Base-by-base conservation (phyloP, 2,329 filamentous ascomycete genomes). In the Tolypocladium ovalisporum region DNA sequence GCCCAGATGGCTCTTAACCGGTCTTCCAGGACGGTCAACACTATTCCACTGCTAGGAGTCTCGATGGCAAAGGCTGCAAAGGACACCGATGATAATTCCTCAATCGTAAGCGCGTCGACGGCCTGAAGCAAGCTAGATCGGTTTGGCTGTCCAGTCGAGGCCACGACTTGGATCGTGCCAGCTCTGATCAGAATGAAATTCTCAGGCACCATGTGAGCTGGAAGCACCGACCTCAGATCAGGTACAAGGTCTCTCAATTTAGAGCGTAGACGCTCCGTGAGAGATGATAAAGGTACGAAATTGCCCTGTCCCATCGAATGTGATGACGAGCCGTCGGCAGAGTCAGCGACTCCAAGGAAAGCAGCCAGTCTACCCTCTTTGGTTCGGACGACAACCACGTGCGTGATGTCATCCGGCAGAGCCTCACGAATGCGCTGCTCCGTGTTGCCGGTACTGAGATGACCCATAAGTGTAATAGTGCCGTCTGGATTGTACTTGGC, bases 201-300 rank as follows among this genome's bases (percentile, higher is more conserved):
- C 19, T 40, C 36, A 7, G 52, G 52, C 2, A 54, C 15, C 24
- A 42, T 29, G 17, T 54, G 52, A 32, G 15, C 22, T 7, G 52
- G 52, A 15, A 54, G 52, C 7, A 54, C 12, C 7, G 37, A 24
- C n/a, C 34, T 12, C 52, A 54, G n/a, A n/a, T 54, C 52, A 4
- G 15, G 17, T 12, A 54, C 24, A 13, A 54, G 27, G 19, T 54
- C 52, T 2, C 22, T 6, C 13, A 42, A 19, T 19, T 32, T 34
- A 10, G 35, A 39, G 22, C 52, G n/a, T 15, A 36, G 9, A 13
- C 22, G 35, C 7, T 37, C 75, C 7, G 32, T 37, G 4, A 54
- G 36, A 3, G 52, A 39, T 9, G 52, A 54, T 27, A 39, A 3
- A 4, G 24, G 13, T 15, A 54, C 35, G n/a, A 54, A 54, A 17